Base-by-base conservation (phyloP, 139 green algal species). In the Micractinium conductrix region DNA sequence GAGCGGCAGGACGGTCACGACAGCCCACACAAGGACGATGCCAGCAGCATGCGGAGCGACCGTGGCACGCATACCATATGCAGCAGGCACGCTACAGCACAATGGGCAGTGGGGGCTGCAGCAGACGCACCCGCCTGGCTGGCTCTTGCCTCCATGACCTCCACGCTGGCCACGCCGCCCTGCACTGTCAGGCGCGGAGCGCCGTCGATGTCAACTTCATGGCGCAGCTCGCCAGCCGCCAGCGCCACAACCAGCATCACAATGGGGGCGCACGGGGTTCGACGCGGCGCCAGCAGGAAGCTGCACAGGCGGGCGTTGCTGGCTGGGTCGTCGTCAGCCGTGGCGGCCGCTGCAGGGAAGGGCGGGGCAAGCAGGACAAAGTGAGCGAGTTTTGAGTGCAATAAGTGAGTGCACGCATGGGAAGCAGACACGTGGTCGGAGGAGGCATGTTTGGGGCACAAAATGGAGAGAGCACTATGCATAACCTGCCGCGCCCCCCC, bases 181-280 rank as follows among this genome's bases (percentile, higher is more conserved):
- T 58, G 28, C 26, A 58, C 70, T 35, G 28, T 28, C 70, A 78
- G 70, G 42, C 42, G 68, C 68, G 68, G 37, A 37, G 1, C 8
- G 68, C 68, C 37, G 68, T 24, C 19, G 26, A 74, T n/a, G 21
- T 14, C 19, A 1, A 74, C 1, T 8, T 2, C 14, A 2, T 37
- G n/a, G 1, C 68, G 68, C 68, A 74, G 68, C 68, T 74, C 28
- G 68, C 68, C 68, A 43, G 68, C 68, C 37, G 68, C 68, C 68
- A 74, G 68, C 37, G 68, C 68, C 37, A 21, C 68, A 42, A 74
- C 68, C 68, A 74, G 38, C 33, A 42, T 48, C 12, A 74, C 68
- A 37, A 74, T 37, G 3, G 68, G 68, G 21, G 68, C 37, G 37
- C 68, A 48, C 21, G 37, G 19, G 7, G 44, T 22, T 5, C 6